These are phyloP conservation scores for Polyporus arcularius DNA, from an alignment of 768 basidiomycete genomes.

Conservation along the genomic window DNA sequence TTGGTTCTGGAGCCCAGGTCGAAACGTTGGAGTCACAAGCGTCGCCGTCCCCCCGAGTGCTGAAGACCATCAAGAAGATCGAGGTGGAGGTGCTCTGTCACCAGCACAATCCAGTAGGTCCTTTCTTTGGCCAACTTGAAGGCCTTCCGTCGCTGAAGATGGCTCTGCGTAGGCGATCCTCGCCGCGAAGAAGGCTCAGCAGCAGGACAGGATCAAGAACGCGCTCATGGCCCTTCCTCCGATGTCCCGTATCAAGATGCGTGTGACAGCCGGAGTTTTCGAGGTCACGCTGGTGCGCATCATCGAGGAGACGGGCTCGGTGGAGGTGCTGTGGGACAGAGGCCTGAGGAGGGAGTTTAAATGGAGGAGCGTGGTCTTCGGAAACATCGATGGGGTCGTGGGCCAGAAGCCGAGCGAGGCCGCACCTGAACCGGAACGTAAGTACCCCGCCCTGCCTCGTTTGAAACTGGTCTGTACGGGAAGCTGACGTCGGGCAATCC, in stretches of 20 bases:
- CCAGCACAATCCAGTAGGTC: conserved; percentile 87
- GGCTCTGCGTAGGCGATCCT: conserved; percentile 56
- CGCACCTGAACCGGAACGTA: conserved; percentile 47
- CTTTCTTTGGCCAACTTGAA: background rate
- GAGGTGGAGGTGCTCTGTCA: conserved; percentile 79
- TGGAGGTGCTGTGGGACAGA: conserved; percentile 82
- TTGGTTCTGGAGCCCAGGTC: background rate
- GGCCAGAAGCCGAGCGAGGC: conserved; percentile 69
- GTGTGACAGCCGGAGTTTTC: conserved; percentile 81
- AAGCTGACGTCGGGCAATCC: background rate
- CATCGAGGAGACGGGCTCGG: conserved; percentile 64
- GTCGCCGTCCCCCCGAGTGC: conserved; percentile 30
- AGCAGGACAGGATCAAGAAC: conserved; percentile 69
- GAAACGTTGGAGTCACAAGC: background rate
- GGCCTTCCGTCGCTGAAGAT: background rate
- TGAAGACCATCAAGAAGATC: conserved; percentile 73
- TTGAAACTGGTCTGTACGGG: background rate
- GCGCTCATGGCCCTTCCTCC: conserved; percentile 70
- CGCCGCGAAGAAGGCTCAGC: conserved; percentile 72
- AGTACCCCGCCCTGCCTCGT: conserved; percentile 26
- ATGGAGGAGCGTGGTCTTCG: conserved; percentile 80
- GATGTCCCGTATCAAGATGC: conserved; percentile 81
- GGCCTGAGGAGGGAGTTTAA: conserved; percentile 77
- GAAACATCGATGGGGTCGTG: conserved; percentile 70
- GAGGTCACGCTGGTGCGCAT: conserved; percentile 80